A percentile compares a stretch with the other conserved stretches of the same genome.
These are phyloP conservation scores for Phlegmacium glaucopus DNA, from an alignment of 768 basidiomycete species.

Conservation along the genomic window DNA sequence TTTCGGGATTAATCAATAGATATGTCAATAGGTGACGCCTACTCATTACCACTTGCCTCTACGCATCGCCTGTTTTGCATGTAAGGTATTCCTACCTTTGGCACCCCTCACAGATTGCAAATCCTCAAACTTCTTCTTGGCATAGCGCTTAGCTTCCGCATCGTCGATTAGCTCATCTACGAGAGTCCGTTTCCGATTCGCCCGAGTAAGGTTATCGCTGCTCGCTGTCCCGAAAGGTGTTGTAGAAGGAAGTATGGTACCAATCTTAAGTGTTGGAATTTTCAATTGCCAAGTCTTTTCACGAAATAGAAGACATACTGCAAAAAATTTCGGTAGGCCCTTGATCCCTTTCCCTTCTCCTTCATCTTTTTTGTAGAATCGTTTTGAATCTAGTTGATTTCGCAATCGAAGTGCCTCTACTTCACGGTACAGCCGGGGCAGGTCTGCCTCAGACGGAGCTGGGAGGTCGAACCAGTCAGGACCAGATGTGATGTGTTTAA, in stretches of 20 bases:
- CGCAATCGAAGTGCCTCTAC: constrained; percentile 83
- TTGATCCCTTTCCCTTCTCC: constrained; percentile 84
- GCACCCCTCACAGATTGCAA: constrained; percentile 65
- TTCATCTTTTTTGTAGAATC: constrained; percentile 85
- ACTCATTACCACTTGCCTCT: constrained; percentile 63
- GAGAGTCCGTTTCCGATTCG: constrained; percentile 73
- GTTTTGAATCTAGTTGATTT: constrained; percentile 88
- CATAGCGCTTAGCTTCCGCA: constrained; percentile 79
- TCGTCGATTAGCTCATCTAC: constrained; percentile 91
- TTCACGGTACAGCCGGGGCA: constrained; percentile 78
- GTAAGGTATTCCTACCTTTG: constrained; percentile 68
- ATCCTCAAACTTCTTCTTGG: constrained; percentile 89
- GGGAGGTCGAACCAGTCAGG: constrained; percentile 88
- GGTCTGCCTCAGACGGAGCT: constrained; percentile 73
- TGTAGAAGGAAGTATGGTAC: constrained; percentile 66
- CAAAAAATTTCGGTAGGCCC: constrained; percentile 85
- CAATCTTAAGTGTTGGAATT: constrained; percentile 52
- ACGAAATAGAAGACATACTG: constrained; percentile 48
- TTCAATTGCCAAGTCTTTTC: not conserved
- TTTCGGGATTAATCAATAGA: too few relatives aligned
- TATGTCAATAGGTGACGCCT: constrained; percentile 18
- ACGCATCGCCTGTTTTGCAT: constrained; percentile 57
- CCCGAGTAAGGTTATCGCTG: constrained; percentile 66
- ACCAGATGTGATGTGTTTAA: constrained; percentile 71
- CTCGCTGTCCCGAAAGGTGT: constrained; percentile 72